Evolutionary conservation across 345 rosid genomes (phyloP), one percentile per base, ranked within the genome.

Genomic region (Citrus australasica): DNA sequence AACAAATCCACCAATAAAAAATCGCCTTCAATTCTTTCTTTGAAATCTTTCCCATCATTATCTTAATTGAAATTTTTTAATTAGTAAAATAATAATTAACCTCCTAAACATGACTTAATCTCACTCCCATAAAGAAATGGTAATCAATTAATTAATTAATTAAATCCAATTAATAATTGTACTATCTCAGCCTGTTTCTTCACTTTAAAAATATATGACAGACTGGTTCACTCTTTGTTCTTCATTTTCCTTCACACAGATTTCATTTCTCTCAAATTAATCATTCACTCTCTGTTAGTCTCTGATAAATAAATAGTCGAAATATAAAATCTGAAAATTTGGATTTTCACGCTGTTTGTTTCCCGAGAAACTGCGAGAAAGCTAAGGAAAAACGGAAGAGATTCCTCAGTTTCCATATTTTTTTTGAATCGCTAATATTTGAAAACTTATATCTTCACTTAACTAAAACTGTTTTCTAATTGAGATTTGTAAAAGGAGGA

Each of bases 181-280:
- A 73, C 63, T 8, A 16, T 70, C 22, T 16, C 37, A 3, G 2
- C 5, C 10, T 35, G 33, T 35, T 42, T 42, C 37, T 16, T 56
- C 13, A 16, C 22, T 61, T 67, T 59, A 7, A 65, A 51, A 55
- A 46, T 24, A 37, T 14, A 61, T n/a, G 17, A 28, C 77, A 59
- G 73, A 56, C 65, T 71, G 77, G 56, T 68, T 69, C 38, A 73
- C 58, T 67, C 76, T 78, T 62, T 68, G 32, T 69, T 38, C 33
- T 24, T 40, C 69, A 69, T 38, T 33, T 75, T 38, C 22, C 33
- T 69, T 67, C 72, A 38, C 73, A 8, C 78, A 42, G 27, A 16
- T 74, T 6, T 30, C 76, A 74, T 62, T 61, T 42, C 25, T 63
- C 48, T 28, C 74, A 51, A 33, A 65, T 17, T 21, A 65, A 65